These are phyloP conservation scores for Sugiyamaella qingdaonensis DNA, from an alignment of 805 yeast species.

Conservation along the genomic window DNA sequence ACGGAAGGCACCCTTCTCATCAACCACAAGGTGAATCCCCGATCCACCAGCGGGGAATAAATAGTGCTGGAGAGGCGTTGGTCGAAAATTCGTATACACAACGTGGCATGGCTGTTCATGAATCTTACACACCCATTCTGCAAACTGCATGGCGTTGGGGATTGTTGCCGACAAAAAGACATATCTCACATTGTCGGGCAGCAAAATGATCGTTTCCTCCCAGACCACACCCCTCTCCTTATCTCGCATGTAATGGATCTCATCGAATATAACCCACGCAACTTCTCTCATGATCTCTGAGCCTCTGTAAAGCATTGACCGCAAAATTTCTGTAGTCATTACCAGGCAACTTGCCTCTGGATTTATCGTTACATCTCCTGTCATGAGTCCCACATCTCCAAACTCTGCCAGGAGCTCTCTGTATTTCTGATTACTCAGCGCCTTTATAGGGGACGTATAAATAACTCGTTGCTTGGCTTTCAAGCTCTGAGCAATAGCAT, in stretches of 20 bases:
- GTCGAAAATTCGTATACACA: constrained; percentile 97
- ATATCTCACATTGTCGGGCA: constrained; percentile 94
- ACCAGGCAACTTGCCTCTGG: constrained; percentile 98
- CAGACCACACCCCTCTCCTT: constrained; percentile 98
- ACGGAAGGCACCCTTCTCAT: constrained; percentile 91
- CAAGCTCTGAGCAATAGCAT: constrained; percentile 93
- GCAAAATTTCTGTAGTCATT: constrained; percentile 97
- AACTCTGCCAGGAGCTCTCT: constrained; percentile 89
- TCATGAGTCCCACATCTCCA: constrained; percentile 97
- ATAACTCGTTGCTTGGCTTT: constrained; percentile 89
- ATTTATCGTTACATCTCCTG: constrained; percentile 98
- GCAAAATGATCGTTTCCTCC: constrained; percentile 95
- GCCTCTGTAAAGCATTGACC: constrained; percentile 96
- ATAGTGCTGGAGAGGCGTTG: constrained; percentile 97
- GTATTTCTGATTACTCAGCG: constrained; percentile 89
- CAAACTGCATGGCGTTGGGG: constrained; percentile 97
- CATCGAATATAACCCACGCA: constrained; percentile 98
- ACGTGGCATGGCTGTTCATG: constrained; percentile 97
- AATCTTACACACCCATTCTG: constrained; percentile 95
- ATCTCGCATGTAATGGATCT: constrained; percentile 98
- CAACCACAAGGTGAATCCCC: constrained; percentile 96
- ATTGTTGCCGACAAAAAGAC: constrained; percentile 94
- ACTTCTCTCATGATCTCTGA: constrained; percentile 98
- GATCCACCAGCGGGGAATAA: constrained; percentile 98
- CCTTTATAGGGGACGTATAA: constrained; percentile 93